Base-by-base conservation (phyloP, 106 monocot species). In the Dioscorea alata region DNA sequence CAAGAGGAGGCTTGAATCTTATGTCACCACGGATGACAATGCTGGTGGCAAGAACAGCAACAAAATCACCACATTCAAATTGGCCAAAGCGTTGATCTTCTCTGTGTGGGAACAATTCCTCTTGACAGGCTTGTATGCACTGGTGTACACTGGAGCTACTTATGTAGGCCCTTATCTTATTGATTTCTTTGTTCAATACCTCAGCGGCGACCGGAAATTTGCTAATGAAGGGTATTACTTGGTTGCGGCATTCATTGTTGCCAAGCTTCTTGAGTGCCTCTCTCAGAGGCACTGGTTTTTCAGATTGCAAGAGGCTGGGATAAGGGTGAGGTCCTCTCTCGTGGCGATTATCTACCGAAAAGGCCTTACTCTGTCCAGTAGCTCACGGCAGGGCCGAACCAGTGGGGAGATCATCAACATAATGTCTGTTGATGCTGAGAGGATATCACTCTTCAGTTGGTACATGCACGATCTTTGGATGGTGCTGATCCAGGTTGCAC, bases 161-260 rank as follows among this genome's bases (percentile, higher is more conserved):
- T 92, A 85, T 33, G 96, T 92, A 0, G 96, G 96, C 4, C 96
- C 96, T 13, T 97, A 80, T 73, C 89, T 97, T 50, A 92, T 97
- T 15, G 76, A 75, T 60, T 84, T 49, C 76, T 78, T 97, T 32
- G 96, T 89, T 24, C 82, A 85, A 53, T 97, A 89, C 76, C 89
- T 97, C 35, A 78, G 81, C 59, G 89, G 85, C 48, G 48, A 53
- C n/a, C 63, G 60, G n/a, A 66, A 50, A 9, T 85, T 74, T 68
- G 61, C 75, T 8, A 79, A 81, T 5, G 80, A 89, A 65, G 96
- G 92, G 24, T 80, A 78, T 64, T 53, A 84, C 0, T 75, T 97
- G 69, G 83, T 97, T 8, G 16, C 63, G 2, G 79, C 76, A 23
- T 97, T 97, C 75, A 70, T 97, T 12, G 51, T 83, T 3, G 74